Conservation (phyloP, 1,284 basidiomycete genomes). For the Ustilago bromivora region DNA sequence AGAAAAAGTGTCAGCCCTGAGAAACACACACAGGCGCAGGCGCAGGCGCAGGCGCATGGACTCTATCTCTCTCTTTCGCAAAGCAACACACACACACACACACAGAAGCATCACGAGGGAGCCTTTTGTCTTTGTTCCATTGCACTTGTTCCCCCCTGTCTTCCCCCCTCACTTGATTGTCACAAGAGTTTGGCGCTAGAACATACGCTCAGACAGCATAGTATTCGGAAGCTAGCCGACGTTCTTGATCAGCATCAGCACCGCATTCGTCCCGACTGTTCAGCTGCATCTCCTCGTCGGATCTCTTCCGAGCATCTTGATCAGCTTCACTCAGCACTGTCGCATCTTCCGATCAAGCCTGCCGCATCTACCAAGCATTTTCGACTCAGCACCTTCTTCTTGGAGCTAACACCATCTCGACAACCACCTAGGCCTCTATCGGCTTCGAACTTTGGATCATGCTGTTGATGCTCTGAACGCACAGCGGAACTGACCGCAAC, state of each 20-base stretch:
- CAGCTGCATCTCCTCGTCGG: not conserved
- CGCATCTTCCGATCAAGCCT: not conserved
- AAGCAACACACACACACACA: not conserved
- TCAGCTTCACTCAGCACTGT: conserved; percentile 5
- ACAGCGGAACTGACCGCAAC: not conserved
- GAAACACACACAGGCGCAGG: conserved; percentile 5
- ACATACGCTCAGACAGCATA: not conserved
- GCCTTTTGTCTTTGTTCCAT: conserved; percentile 1
- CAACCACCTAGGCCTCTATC: not conserved
- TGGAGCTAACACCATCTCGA: not conserved
- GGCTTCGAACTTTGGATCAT: not conserved
- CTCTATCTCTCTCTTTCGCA: not conserved
- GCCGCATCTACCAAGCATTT: not conserved
- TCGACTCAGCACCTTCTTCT: not conserved
- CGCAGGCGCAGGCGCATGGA: not conserved
- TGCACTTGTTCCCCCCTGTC: not conserved
- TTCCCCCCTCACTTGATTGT: not conserved
- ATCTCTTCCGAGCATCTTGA: not conserved
- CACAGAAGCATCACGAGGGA: not conserved
- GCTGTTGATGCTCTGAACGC: not conserved
- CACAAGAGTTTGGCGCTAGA: no score
- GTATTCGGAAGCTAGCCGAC: not conserved
- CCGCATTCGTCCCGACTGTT: not conserved
- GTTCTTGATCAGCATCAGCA: not conserved
- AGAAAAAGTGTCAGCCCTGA: not conserved